Evolutionary conservation across 495 filamentous ascomycete species (phyloP).

Genomic region (Aspergillus sclerotioniger): DNA sequence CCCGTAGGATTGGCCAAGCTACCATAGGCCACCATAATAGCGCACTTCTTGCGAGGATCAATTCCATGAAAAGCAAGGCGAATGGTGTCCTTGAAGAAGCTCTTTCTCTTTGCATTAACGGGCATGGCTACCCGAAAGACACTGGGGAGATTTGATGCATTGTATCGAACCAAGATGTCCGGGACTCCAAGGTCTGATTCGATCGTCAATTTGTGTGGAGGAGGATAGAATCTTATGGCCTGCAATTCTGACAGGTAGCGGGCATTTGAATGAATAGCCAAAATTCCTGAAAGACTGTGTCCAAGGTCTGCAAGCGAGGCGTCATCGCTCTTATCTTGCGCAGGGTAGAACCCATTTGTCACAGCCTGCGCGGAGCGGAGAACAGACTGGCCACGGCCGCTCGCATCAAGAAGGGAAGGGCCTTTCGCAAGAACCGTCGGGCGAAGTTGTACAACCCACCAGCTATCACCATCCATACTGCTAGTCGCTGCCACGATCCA

Average conservation of each 20-base stretch:
- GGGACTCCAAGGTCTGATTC: conserved; percentile 31
- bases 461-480: conserved; percentile 70
- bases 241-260: conserved; percentile 36
- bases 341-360: conserved; percentile 25
- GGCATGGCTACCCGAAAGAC: conserved; percentile 33
- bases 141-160: conserved; percentile 29
- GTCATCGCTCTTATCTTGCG: conserved; percentile 22
- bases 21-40: conserved; percentile 43
- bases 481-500: conserved; percentile 70
- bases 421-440: conserved; percentile 15
- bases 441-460: conserved; percentile 67
- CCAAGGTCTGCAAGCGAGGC: conserved; percentile 36
- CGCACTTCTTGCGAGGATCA: conserved; percentile 31
- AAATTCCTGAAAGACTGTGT: conserved; percentile 39
- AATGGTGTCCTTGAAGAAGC: conserved; percentile 36
- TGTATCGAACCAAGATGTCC: conserved; percentile 38
- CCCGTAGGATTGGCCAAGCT: conserved; percentile 27
- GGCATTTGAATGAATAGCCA: conserved; percentile 44
- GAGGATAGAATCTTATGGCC: conserved; percentile 30
- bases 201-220: conserved; percentile 35
- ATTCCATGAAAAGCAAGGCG: conserved; percentile 43
- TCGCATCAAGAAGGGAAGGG: conserved; percentile 9
- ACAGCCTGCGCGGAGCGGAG: conserved; percentile 29
- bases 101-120: conserved; percentile 24
- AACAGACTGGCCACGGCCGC: conserved; percentile 6